Evolutionary conservation across 257 asterid genomes (phyloP).

Genomic region (Gardenia jasminoides): DNA sequence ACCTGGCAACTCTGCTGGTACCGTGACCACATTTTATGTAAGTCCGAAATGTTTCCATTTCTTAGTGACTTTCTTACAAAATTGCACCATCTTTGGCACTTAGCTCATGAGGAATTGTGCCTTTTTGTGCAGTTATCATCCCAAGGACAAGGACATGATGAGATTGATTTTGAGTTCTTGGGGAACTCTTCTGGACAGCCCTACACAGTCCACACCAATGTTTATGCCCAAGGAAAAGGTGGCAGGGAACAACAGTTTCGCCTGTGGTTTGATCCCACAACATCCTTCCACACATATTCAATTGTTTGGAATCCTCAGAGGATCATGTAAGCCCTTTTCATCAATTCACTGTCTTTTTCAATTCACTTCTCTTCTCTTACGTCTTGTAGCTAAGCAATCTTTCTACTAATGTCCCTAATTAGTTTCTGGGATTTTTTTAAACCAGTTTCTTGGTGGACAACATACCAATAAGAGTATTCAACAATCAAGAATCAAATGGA

Average conservation of each 20-base stretch:
- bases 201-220: conserved; percentile 36
- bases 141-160: conserved; percentile 29
- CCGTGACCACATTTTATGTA: neutral
- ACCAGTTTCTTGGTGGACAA: neutral
- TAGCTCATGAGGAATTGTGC: neutral
- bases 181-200: conserved; percentile 36
- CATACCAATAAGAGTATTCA: neutral
- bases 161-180: conserved; percentile 35
- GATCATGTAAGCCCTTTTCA: neutral
- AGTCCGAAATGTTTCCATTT: neutral
- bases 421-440: too few relatives aligned
- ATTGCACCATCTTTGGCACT: neutral
- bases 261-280: conserved; percentile 39
- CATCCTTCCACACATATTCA: conserved; percentile 34
- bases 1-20: neutral
- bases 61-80: neutral
- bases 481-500: neutral
- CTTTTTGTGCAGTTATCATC: conserved; percentile 26
- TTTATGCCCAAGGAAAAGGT: conserved; percentile 34
- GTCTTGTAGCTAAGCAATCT: neutral
- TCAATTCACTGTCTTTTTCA: neutral
- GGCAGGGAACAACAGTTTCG: conserved; percentile 32
- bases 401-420: too few relatives aligned
- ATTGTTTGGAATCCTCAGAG: conserved; percentile 28
- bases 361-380: neutral